Evolutionary conservation across 2,329 filamentous ascomycete species (phyloP).

Genomic region (Stachybotrys echinatus): DNA sequence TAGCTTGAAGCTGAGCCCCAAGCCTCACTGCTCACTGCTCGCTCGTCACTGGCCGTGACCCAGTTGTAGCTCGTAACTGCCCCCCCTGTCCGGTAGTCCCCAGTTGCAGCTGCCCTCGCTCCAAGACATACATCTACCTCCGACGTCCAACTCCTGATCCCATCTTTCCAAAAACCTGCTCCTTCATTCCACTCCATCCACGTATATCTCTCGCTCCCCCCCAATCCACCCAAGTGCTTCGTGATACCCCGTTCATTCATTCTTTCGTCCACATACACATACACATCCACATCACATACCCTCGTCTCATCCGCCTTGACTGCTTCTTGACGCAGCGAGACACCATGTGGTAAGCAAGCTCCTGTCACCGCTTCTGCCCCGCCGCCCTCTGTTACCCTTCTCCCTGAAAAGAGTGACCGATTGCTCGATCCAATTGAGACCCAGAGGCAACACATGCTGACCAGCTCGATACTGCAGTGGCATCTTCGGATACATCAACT

Average conservation of each 20-base stretch:
- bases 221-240: constrained; percentile 16
- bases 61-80: background rate
- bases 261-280: constrained; percentile 10
- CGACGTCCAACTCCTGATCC: background rate
- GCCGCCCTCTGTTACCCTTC: constrained; percentile 3
- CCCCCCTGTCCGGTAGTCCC: background rate
- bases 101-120: background rate
- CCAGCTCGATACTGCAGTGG: constrained; percentile 49
- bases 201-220: constrained; percentile 13
- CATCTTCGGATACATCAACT: constrained; percentile 99
- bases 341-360: constrained; percentile 21
- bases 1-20: background rate
- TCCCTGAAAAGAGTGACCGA: background rate
- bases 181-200: constrained; percentile 8
- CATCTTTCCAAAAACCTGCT: background rate
- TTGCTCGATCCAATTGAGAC: constrained; percentile 1
- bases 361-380: constrained; percentile 10
- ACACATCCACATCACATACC: too few relatives aligned
- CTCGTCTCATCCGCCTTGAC: constrained; percentile 8
- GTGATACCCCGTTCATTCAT: constrained; percentile 18
- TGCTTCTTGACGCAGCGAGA: constrained; percentile 10
- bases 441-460: background rate
- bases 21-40: background rate
- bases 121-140: constrained; percentile 1
- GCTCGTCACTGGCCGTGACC: too few relatives aligned